Evolutionary conservation across 768 basidiomycete genomes (phyloP), one percentile per base, ranked within the genome.

Genomic region (Myochromella boudieri): DNA sequence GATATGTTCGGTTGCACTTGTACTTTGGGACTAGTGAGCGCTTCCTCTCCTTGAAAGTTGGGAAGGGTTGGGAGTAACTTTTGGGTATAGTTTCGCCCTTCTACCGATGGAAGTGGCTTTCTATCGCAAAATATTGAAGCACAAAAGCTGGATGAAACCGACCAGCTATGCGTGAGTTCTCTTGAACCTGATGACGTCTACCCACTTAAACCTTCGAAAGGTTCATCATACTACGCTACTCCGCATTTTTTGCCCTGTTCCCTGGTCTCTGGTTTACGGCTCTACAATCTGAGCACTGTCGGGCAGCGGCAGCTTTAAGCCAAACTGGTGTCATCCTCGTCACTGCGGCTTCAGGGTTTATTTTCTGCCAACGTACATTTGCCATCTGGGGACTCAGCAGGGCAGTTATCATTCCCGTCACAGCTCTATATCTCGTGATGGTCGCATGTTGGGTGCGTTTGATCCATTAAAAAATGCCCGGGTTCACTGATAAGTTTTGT

Each of bases 301-400:
- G 55, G 32, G 48, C 42, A 9, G 56, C 56, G 3, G 59, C 54
- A 10, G 24, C 52, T 27, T 12, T 44, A 18, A 52, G 54, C 37
- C 52, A 52, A 36, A 44, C 53, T 17, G 59, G 59, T 24, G 57
- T 37, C 11, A 14, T 48, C n/a, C 57, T 60, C 27, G 59, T 56
- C 14, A 52, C 54, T 14, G 49, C 42, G 15, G 53, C 56, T 7
- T 51, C 59, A 3, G 59, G 59, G 29, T 34, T 51, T n/a, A 58
- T 60, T 37, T 60, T 60, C 44, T 39, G 45, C 38, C 49, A 46
- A 40, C 57, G 59, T 12, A 52, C 58, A 11, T 40, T 47, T 42
- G 51, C 59, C 28, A 51, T 60, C 41, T 60, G 57, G 55, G 43
- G 43, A 34, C 39, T 42, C 14, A 45, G 48, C 21, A 53, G 42